These are phyloP conservation scores for Aspergillus olivimuriae DNA, from an alignment of 495 filamentous ascomycete species.

Conservation along the genomic window DNA sequence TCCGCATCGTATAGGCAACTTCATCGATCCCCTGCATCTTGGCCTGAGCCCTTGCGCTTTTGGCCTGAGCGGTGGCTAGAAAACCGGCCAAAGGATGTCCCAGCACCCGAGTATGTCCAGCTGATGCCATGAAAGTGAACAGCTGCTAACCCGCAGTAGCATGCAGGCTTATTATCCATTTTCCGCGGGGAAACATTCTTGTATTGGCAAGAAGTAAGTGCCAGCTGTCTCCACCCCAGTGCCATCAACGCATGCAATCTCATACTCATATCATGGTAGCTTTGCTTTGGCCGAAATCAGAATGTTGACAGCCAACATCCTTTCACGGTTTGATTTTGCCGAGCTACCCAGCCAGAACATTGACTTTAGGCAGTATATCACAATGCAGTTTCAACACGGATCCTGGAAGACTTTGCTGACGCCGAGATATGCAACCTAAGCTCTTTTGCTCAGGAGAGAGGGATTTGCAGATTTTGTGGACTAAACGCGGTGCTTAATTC, in stretches of 20 bases:
- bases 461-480: no score
- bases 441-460: no score
- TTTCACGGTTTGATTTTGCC: neutral
- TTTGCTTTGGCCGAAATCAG: conserved; percentile 3
- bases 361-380: conserved; percentile 4
- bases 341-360: conserved; percentile 1
- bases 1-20: conserved; percentile 3
- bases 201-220: conserved; percentile 4
- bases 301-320: neutral
- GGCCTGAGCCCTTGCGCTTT: conserved; percentile 2
- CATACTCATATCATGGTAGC: neutral
- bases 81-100: neutral
- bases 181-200: conserved; percentile 1
- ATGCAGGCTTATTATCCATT: conserved; percentile 2
- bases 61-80: conserved; percentile 17
- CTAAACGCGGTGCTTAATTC: no score
- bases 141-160: neutral
- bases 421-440: neutral
- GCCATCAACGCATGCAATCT: no score
- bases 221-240: no score
- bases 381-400: neutral
- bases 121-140: neutral
- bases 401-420: neutral
- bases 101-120: neutral
- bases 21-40: conserved; percentile 1